A percentile compares a stretch with the other conserved stretches of the same genome.
phyloP scores from a whole-genome alignment of 2,329 filamentous ascomycete genomes.

The Dothistroma septosporum region DNA sequence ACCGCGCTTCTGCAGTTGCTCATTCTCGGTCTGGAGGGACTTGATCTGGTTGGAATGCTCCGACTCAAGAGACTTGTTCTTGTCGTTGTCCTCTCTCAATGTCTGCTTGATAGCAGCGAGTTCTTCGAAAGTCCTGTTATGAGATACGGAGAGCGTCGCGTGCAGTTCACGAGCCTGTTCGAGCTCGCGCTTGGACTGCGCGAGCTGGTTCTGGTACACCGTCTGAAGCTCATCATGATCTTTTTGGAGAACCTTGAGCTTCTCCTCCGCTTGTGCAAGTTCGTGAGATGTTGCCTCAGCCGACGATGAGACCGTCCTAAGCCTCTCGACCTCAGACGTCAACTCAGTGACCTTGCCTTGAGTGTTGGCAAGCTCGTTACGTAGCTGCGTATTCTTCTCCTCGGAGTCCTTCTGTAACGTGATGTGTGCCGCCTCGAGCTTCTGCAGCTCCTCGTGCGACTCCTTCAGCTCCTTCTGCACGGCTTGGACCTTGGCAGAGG shows the following conservation, averaged over 20 bases:
- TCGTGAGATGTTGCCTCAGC: constrained; percentile 14
- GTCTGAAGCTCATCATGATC: constrained; percentile 21
- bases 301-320: constrained; percentile 9
- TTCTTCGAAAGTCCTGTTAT: constrained; percentile 25
- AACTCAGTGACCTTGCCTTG: background rate
- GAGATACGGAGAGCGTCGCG: constrained; percentile 21
- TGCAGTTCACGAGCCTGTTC: constrained; percentile 20
- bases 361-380: constrained; percentile 1
- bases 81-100: constrained; percentile 5
- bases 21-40: constrained; percentile 18
- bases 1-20: constrained; percentile 16
- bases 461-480: constrained; percentile 17
- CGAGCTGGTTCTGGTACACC: constrained; percentile 8
- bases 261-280: constrained; percentile 15
- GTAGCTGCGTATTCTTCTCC: constrained; percentile 1
- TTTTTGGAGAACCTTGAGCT: constrained; percentile 16
- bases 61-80: constrained; percentile 4
- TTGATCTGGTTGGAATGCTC: constrained; percentile 4
- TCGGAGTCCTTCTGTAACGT: constrained; percentile 18
- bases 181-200: constrained; percentile 18
- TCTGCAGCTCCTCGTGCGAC: constrained; percentile 16
- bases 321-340: constrained; percentile 1
- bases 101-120: constrained; percentile 9
- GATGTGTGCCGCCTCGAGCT: constrained; percentile 15
- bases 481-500: constrained; percentile 9